Percentiles rank a stretch among this genome's conserved stretches.
These are phyloP conservation scores for Podila epicladia DNA, from an alignment of 192 early-diverging fungal species.

Conservation along the genomic window DNA sequence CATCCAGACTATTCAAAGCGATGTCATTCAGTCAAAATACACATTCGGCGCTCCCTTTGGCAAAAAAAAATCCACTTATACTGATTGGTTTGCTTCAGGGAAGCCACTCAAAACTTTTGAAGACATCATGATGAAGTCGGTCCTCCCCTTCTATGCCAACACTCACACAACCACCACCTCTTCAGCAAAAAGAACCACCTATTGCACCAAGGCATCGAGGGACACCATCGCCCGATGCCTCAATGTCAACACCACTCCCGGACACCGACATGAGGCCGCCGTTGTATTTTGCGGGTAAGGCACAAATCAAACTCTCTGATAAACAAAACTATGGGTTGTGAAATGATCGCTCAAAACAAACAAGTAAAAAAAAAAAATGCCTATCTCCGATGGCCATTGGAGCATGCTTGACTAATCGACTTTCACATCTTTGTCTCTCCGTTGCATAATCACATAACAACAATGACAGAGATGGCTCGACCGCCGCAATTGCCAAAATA, in stretches of 20 bases:
- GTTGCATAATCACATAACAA: neutral
- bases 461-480: neutral
- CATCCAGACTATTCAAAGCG: too few relatives aligned
- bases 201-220: neutral
- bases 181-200: neutral
- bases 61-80: slow-evolving; percentile 12
- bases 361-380: too few relatives aligned
- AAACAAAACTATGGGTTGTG: too few relatives aligned
- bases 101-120: slow-evolving; percentile 22
- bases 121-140: slow-evolving; percentile 13
- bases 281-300: slow-evolving; percentile 21
- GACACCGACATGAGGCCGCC: slow-evolving; percentile 15
- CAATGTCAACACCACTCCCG: slow-evolving; percentile 8
- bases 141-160: slow-evolving; percentile 49
- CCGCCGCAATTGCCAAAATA: neutral
- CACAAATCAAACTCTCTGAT: neutral
- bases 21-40: neutral
- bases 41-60: slow-evolving; percentile 3
- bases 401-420: too few relatives aligned
- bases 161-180: slow-evolving; percentile 30
- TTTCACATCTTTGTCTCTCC: neutral
- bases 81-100: slow-evolving; percentile 44
- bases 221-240: slow-evolving; percentile 1
- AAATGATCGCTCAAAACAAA: too few relatives aligned
- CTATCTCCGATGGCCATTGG: neutral